These are phyloP conservation scores for Ogataea henricii DNA, from an alignment of 805 yeast genomes.

Conservation along the genomic window DNA sequence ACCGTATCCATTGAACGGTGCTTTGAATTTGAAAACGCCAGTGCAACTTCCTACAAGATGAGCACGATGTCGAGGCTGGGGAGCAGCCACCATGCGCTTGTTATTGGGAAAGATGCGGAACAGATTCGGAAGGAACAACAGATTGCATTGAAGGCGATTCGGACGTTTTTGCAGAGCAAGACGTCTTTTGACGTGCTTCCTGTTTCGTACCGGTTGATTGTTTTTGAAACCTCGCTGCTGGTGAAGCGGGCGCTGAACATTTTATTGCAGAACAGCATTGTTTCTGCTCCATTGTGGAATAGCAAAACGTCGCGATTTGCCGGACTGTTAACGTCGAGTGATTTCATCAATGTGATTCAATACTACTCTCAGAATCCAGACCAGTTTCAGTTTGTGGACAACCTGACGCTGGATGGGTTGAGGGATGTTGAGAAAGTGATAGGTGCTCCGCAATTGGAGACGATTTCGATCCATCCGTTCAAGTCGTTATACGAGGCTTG, in stretches of 20 bases:
- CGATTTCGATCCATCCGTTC: conserved; percentile 87
- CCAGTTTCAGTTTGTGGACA: conserved; percentile 83
- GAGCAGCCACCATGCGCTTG: conserved; percentile 9
- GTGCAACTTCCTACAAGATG: too few species aligned
- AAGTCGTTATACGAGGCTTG: conserved; percentile 90
- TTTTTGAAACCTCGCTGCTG: conserved; percentile 85
- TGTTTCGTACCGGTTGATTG: conserved; percentile 88
- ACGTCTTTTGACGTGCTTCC: conserved; percentile 97
- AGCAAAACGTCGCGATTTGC: conserved; percentile 87
- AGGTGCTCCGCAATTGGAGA: conserved; percentile 84
- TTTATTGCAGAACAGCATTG: conserved; percentile 87
- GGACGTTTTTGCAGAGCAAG: conserved; percentile 81
- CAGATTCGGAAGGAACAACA: conserved; percentile 58
- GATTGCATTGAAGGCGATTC: conserved; percentile 77
- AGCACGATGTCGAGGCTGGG: conserved; percentile 3
- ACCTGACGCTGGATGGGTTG: conserved; percentile 79
- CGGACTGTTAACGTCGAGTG: conserved; percentile 88
- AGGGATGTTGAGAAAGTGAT: conserved; percentile 85
- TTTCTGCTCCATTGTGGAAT: conserved; percentile 97
- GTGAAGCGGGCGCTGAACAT: conserved; percentile 91
- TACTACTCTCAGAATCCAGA: conserved; percentile 90
- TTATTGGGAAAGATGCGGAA: conserved; percentile 23
- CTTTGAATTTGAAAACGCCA: too few species aligned
- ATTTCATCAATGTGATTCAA: conserved; percentile 92
- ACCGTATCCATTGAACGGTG: too few species aligned